Evolutionary conservation across 768 basidiomycete species (phyloP).

Genomic region (Phylloporus sp.): DNA sequence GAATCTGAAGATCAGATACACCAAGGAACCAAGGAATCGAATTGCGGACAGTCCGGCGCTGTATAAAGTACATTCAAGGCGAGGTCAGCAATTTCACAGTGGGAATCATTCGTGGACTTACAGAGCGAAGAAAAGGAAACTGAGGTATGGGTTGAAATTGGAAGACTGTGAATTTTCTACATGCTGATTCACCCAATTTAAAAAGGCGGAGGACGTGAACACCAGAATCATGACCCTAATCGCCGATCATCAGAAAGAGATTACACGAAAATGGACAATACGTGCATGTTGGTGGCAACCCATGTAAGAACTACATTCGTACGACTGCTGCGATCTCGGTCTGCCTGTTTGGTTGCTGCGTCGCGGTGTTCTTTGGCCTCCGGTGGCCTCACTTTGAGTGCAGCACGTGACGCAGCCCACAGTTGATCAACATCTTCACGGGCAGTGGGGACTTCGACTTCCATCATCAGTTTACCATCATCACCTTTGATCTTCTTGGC

Average conservation of each 20-base stretch:
- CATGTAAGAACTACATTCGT: conserved; percentile 83
- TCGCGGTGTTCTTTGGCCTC: conserved; percentile 79
- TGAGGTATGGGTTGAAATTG: conserved; percentile 86
- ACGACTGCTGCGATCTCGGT: conserved; percentile 79
- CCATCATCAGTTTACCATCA: conserved; percentile 82
- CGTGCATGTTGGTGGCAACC: conserved; percentile 82
- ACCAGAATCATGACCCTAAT: conserved; percentile 63
- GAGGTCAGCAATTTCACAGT: conserved; percentile 1
- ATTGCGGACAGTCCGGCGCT: conserved; percentile 79
- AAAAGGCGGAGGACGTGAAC: conserved; percentile 76
- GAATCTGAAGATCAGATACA: conserved; percentile 77
- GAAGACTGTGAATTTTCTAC: conserved; percentile 46
- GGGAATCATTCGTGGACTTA: conserved; percentile 23
- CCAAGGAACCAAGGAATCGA: conserved; percentile 72
- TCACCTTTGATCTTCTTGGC: conserved; percentile 87
- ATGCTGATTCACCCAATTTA: conserved; percentile 63
- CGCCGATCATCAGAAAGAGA: not conserved
- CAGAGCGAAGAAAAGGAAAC: conserved; percentile 72
- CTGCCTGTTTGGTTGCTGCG: conserved; percentile 84
- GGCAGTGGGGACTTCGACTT: conserved; percentile 77
- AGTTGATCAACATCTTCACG: conserved; percentile 86
- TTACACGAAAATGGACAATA: conserved; percentile 11
- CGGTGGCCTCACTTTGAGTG: conserved; percentile 65
- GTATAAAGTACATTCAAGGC: not conserved
- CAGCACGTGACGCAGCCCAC: conserved; percentile 72